phyloP scores from a whole-genome alignment of 139 green algal genomes.

The Chara braunii region DNA sequence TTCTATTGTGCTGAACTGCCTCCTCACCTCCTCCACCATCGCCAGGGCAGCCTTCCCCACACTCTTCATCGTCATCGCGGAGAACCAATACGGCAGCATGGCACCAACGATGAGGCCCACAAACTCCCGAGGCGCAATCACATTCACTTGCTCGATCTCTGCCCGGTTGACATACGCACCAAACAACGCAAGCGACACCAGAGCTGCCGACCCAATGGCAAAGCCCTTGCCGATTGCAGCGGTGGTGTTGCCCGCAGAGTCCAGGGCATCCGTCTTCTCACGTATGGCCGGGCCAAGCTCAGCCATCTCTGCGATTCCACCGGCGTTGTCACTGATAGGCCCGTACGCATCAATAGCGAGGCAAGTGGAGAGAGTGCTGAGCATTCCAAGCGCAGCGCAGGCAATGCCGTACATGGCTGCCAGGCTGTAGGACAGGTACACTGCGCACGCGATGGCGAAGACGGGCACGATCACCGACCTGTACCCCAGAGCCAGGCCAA shows the following conservation, averaged over 20 bases:
- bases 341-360: slow-evolving; percentile 83
- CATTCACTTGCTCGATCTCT: slow-evolving; percentile 52
- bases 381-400: slow-evolving; percentile 90
- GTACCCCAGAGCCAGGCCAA: slow-evolving; percentile 95
- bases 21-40: slow-evolving; percentile 53
- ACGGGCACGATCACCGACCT: slow-evolving; percentile 87
- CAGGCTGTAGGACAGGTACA: slow-evolving; percentile 79
- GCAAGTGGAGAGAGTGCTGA: slow-evolving; percentile 82
- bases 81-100: slow-evolving; percentile 60
- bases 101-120: slow-evolving; percentile 50
- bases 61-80: slow-evolving; percentile 50
- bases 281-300: slow-evolving; percentile 94
- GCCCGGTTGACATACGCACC: slow-evolving; percentile 85
- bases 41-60: slow-evolving; percentile 50
- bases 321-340: slow-evolving; percentile 69
- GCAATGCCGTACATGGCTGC: slow-evolving; percentile 92
- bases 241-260: slow-evolving; percentile 96
- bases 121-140: slow-evolving; percentile 65
- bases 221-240: slow-evolving; percentile 62
- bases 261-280: slow-evolving; percentile 91
- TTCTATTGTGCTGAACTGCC: slow-evolving; percentile 51
- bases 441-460: slow-evolving; percentile 76
- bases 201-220: slow-evolving; percentile 91
- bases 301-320: slow-evolving; percentile 96
- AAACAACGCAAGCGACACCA: slow-evolving; percentile 95